phyloP scores from a whole-genome alignment of 2,329 filamentous ascomycete species.

The Botrytis fabae region DNA sequence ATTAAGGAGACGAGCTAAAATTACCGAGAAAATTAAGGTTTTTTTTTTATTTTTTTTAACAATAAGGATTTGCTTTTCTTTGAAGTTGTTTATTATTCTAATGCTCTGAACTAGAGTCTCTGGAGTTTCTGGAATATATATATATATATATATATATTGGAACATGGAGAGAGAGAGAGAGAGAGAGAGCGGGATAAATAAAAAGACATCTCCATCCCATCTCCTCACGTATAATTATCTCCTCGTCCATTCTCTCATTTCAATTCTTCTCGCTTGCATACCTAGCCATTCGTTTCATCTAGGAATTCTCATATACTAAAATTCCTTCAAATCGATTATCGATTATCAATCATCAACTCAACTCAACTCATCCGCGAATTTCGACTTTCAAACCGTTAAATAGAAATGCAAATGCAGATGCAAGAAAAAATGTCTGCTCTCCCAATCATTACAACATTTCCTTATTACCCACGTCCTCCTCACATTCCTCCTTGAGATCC shows the following conservation, averaged over 20 bases:
- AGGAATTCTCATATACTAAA: not conserved
- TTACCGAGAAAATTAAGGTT: not conserved
- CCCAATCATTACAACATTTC: slow-evolving; percentile 4
- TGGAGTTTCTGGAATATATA: not conserved
- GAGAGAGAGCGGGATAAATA: accelerated
- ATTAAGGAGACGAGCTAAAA: not conserved
- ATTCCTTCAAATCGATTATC: not conserved
- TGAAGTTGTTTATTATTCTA: not conserved
- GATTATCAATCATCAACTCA: too few relatives aligned
- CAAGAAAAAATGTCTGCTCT: not conserved
- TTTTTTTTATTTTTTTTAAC: not conserved
- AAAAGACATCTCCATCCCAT: not conserved
- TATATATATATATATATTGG: too few relatives aligned
- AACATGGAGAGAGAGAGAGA: not conserved
- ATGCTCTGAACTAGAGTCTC: not conserved
- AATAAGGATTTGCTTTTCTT: not conserved
- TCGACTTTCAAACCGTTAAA: not conserved
- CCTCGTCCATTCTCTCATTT: not conserved
- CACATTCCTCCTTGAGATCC: slow-evolving; percentile 12
- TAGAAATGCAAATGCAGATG: not conserved
- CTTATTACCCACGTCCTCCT: slow-evolving; percentile 12
- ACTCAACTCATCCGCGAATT: not conserved
- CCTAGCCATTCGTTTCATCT: not conserved
- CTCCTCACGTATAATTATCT: not conserved
- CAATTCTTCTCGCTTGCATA: not conserved